phyloP scores from a whole-genome alignment of 176 grass and related monocot species.

The Chrysopogon serrulatus region DNA sequence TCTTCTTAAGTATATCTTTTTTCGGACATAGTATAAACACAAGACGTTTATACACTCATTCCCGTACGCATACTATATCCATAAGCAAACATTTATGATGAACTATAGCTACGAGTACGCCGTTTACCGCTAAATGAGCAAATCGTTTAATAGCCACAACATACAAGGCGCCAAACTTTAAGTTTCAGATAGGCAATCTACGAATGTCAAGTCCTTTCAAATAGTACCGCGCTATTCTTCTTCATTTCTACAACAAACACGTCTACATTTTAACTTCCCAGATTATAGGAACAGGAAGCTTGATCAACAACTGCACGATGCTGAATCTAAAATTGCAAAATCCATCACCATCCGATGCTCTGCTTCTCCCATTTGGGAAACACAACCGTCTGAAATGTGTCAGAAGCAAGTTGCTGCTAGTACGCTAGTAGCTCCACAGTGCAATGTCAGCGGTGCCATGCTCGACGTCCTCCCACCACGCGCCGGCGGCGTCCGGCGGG shows the following conservation, averaged over 20 bases:
- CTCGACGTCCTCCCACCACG: slow-evolving; percentile 23
- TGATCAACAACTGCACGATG: not conserved
- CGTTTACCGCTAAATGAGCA: not conserved
- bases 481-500: not conserved
- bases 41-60: too few relatives aligned
- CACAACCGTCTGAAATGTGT: not conserved
- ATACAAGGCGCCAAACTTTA: not conserved
- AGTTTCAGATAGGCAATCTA: not conserved
- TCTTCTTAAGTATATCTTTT: too few relatives aligned
- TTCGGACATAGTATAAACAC: too few relatives aligned
- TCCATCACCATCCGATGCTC: not conserved
- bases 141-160: not conserved
- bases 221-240: not conserved
- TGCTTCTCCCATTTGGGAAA: not conserved
- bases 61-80: too few relatives aligned
- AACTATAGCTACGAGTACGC: too few relatives aligned
- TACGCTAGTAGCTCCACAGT: slow-evolving; percentile 33
- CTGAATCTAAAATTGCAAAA: not conserved
- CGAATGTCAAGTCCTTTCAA: not conserved
- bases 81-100: too few relatives aligned
- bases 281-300: not conserved
- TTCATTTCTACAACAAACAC: not conserved
- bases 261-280: not conserved
- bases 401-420: not conserved
- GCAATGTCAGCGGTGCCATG: not conserved